Base-by-base conservation (phyloP, 441 rosid species). In the Euphorbia schlechtendalii region DNA sequence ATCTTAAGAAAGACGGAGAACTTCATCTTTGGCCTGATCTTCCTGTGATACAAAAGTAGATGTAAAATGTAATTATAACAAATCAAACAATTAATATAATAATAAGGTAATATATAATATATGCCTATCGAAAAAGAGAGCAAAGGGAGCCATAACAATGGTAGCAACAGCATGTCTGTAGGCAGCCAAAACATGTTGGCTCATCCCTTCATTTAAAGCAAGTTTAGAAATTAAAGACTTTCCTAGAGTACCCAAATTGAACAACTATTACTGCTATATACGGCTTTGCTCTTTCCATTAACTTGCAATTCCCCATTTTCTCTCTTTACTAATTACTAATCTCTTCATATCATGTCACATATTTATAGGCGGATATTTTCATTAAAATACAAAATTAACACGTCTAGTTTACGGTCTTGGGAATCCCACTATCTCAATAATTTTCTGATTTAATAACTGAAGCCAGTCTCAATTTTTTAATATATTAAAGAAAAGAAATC, bases 121-220 rank as follows among this genome's bases (percentile, higher is more conserved):
- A 32, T 66, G 89, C 99, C 81, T 84, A 71, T 94, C 96, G 1
- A 94, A 74, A 71, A 84, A 5, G 57, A 79, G 18, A 17, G 99
- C 97, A 41, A 94, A 90, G 0, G 97, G 99, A 45, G 87, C 72
- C 71, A 94, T 84, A 69, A 78, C 86, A 17, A 85, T n/a, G 65
- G 97, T 85, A 70, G 99, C 99, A 12, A 87, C 70, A 0, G 85
- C 92, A 0, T 91, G 98, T 32, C 98, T 84, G 61, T 94, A 94
- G 63, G 87, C 98, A 0, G 85, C 96, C 17, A 94, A 80, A 0
- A 84, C 98, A 32, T 86, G 88, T 51, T 70, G 86, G 81, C 98
- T 94, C 86, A 89, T 87, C 49, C 99, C 99, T 65, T 83, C 73
- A 77, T 86, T 81, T 1, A 91, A 74, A 30, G 90, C 98, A 43